Evolutionary conservation across 192 early-diverging fungal genomes (phyloP).

Genomic region (Backusella australiensis): DNA sequence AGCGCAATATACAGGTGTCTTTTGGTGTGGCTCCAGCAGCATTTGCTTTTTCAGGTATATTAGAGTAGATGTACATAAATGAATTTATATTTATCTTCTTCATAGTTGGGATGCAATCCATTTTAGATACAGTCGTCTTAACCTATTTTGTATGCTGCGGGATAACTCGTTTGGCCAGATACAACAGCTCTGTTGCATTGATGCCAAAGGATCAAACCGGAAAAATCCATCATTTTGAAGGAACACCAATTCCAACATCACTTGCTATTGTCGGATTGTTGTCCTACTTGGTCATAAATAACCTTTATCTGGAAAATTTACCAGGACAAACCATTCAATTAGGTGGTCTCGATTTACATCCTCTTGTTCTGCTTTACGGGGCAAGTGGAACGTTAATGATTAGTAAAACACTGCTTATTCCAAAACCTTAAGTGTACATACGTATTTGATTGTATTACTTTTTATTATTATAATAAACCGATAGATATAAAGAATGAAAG

Average conservation of each 20-base stretch:
- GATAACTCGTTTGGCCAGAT: constrained; percentile 77
- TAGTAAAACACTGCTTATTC: constrained; percentile 67
- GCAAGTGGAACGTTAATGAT: constrained; percentile 78
- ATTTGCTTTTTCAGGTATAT: constrained; percentile 62
- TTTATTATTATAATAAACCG: not conserved
- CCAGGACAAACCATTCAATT: constrained; percentile 20
- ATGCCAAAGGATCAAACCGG: constrained; percentile 68
- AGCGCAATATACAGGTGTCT: constrained; percentile 2
- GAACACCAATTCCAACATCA: constrained; percentile 83
- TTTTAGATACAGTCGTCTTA: constrained; percentile 69
- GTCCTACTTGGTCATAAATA: constrained; percentile 49
- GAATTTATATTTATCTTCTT: not conserved
- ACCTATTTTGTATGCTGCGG: constrained; percentile 83
- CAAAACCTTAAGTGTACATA: constrained; percentile 52
- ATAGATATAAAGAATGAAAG: not conserved
- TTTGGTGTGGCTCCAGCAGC: constrained; percentile 30
- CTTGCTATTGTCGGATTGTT: constrained; percentile 62
- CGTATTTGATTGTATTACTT: not conserved
- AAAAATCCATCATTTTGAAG: constrained; percentile 83
- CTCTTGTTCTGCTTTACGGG: constrained; percentile 69
- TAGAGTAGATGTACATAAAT: not conserved
- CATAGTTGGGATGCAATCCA: constrained; percentile 70
- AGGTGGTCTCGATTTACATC: constrained; percentile 68
- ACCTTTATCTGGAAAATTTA: constrained; percentile 7
- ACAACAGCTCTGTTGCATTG: constrained; percentile 78